Evolutionary conservation across 768 basidiomycete species (phyloP), one percentile per base, ranked within the genome.

Genomic region (Phallus indusiatus): DNA sequence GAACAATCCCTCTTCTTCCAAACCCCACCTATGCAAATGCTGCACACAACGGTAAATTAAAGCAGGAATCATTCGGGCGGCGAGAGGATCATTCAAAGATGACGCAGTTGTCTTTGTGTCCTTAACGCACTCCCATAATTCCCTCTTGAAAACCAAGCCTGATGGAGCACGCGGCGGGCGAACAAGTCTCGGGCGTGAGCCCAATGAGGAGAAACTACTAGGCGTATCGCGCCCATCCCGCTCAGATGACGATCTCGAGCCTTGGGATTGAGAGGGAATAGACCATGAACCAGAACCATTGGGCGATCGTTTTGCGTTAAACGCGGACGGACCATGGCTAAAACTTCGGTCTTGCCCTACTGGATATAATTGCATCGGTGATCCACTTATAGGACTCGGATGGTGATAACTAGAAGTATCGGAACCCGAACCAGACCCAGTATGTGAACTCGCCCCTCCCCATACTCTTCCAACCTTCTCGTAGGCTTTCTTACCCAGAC

Each of bases 1-100:
- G 69, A 93, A 93, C 48, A 93, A 73, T 3, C 90, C 90, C 69
- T 92, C 89, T 69, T 93, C 90, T 68, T 88, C 82, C 12, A 92
- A 71, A 50, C 91, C 90, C 89, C 91, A 93, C 21, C 78, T 73
- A 67, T 88, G 71, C 57, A 93, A 67, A 72, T 93, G 90, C 66
- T 93, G 87, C 2, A 86, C 84, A 70, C 90, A 94, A 59, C 91
- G 76, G 53, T 88, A 82, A 24, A 91, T 83, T 21, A 94, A 72
- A 0, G 89, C 90, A 47, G 91, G 88, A 46, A 94, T 64, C 65
- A 71, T 70, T 48, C 83, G 74, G 53, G 67, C 69, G 67, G 84
- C 83, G 60, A 85, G 62, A 14, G 70, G 57, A 36, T 59, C 49
- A n/a, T 42, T 20, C 16, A 33, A 37, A 14, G 49, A 28, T n/a